A percentile compares a stretch with the other conserved stretches of the same genome.
These are phyloP conservation scores for Astraeus odoratus DNA, from an alignment of 768 basidiomycete genomes.

Conservation along the genomic window DNA sequence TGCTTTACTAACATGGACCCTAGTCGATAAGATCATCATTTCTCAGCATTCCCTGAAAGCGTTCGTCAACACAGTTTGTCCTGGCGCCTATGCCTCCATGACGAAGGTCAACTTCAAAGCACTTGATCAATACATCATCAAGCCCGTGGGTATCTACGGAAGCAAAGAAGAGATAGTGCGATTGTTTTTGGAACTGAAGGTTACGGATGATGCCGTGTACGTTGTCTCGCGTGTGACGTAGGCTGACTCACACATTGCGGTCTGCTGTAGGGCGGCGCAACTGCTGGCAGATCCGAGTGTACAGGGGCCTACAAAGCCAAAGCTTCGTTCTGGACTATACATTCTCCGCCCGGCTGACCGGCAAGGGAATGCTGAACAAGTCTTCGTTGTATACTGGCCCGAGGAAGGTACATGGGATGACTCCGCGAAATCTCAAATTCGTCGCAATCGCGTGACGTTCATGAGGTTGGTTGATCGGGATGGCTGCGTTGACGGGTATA, in stretches of 20 bases:
- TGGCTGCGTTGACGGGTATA: background rate
- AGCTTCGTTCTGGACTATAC: conserved; percentile 44
- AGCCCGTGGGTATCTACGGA: conserved; percentile 48
- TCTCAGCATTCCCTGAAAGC: conserved; percentile 37
- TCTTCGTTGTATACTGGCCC: conserved; percentile 50
- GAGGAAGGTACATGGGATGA: conserved; percentile 50
- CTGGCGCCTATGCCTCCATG: conserved; percentile 43
- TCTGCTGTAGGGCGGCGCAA: conserved; percentile 3
- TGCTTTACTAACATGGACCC: background rate
- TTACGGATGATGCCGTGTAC: conserved; percentile 32
- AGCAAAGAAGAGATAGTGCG: conserved; percentile 39
- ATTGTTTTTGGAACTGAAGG: conserved; percentile 30
- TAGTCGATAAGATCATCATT: conserved; percentile 54
- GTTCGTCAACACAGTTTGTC: conserved; percentile 38
- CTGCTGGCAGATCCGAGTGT: conserved; percentile 1
- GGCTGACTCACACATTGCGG: background rate
- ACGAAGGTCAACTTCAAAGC: conserved; percentile 46
- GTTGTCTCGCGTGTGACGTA: background rate
- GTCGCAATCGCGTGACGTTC: conserved; percentile 46
- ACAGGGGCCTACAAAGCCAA: conserved; percentile 9
- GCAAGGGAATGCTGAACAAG: conserved; percentile 9
- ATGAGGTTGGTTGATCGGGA: conserved; percentile 36
- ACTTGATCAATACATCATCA: conserved; percentile 35
- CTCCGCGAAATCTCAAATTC: conserved; percentile 33
- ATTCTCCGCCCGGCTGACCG: conserved; percentile 19